Conservation (phyloP, 1,284 basidiomycete genomes). For the Phlebopus sp. region DNA sequence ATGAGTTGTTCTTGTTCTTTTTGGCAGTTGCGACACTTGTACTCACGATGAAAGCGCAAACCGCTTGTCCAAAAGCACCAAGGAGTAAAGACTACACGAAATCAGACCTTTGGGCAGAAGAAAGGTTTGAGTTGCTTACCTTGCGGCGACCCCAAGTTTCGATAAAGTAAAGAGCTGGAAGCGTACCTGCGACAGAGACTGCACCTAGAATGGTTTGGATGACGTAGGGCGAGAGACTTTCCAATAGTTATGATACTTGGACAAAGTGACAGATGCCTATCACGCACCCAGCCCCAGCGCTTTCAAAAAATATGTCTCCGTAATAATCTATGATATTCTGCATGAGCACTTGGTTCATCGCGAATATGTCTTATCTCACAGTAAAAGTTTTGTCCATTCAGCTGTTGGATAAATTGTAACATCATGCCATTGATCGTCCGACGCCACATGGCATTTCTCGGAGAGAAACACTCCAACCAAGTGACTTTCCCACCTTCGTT, state of each 20-base stretch:
- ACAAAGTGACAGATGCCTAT: background rate
- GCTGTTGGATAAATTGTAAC: conserved; percentile 79
- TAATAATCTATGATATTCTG: conserved; percentile 55
- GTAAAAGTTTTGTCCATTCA: conserved; percentile 50
- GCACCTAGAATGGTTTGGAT: conserved; percentile 73
- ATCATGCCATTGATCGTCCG: conserved; percentile 76
- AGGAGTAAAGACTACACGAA: conserved; percentile 53
- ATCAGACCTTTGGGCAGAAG: background rate
- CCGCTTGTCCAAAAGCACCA: conserved; percentile 63
- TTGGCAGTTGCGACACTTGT: background rate
- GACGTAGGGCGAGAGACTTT: conserved; percentile 62
- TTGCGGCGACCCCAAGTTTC: conserved; percentile 64
- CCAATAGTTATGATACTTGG: background rate
- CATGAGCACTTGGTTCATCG: no score
- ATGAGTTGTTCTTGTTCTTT: conserved; percentile 5
- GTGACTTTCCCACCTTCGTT: conserved; percentile 77
- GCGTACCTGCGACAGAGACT: conserved; percentile 63
- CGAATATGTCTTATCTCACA: no score
- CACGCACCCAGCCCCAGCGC: conserved; percentile 59
- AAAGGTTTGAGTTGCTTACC: conserved; percentile 32
- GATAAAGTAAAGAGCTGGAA: conserved; percentile 65
- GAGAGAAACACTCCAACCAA: conserved; percentile 77
- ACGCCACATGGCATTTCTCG: conserved; percentile 66
- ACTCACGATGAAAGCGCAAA: conserved; percentile 60
- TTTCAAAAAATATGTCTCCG: conserved; percentile 81